Percentiles rank a stretch among this genome's conserved stretches.
Evolutionary conservation across 2,329 filamentous ascomycete species (phyloP).

Genomic region (Xylariaceae sp.): DNA sequence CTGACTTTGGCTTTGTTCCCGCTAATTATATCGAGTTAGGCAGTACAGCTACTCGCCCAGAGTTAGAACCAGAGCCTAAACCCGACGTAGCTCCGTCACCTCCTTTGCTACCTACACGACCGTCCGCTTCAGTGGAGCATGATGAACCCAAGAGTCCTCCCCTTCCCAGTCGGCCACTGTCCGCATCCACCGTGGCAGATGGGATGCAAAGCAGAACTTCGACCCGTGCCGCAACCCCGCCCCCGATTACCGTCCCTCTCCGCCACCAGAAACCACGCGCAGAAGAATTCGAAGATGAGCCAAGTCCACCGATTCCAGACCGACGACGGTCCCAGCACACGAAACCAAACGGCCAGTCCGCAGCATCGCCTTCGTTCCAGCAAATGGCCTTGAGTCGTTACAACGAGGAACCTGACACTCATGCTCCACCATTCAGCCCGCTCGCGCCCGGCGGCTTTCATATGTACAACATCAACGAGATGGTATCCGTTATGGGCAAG

Average conservation of each 20-base stretch:
- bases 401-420: constrained; percentile 17
- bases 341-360: constrained; percentile 32
- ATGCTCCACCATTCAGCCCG: constrained; percentile 43
- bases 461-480: constrained; percentile 96
- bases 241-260: constrained; percentile 55
- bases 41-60: constrained; percentile 48
- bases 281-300: constrained; percentile 72
- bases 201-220: constrained; percentile 58
- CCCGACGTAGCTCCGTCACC: constrained; percentile 41
- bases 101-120: constrained; percentile 53
- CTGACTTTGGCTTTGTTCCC: constrained; percentile 92
- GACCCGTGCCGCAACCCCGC: constrained; percentile 53
- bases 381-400: constrained; percentile 44
- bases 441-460: constrained; percentile 82
- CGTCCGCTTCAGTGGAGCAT: constrained; percentile 43
- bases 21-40: constrained; percentile 90
- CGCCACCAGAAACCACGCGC: constrained; percentile 63
- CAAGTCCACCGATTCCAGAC: constrained; percentile 51
- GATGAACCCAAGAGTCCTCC: constrained; percentile 48
- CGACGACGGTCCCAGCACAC: constrained; percentile 40
- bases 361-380: constrained; percentile 36
- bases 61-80: constrained; percentile 30
- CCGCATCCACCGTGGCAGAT: constrained; percentile 59
- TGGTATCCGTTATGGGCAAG: constrained; percentile 96
- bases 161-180: constrained; percentile 44